phyloP scores from a whole-genome alignment of 306 rosid genomes.

The Amphicarpaea edgeworthii region DNA sequence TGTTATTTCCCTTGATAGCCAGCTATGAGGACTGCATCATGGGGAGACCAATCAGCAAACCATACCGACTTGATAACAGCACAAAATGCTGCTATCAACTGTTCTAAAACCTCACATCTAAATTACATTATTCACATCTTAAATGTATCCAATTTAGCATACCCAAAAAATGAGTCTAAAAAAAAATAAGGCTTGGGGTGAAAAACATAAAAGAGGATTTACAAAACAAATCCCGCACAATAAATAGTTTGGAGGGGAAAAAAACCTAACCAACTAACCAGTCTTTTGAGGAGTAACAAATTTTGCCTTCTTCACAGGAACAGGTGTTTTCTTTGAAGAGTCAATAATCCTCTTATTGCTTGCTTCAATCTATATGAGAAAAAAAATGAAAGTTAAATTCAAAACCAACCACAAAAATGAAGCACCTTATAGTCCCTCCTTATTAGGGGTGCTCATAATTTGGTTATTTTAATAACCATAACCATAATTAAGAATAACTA shows the following conservation, averaged over 20 bases:
- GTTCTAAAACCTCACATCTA: background rate
- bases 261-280: background rate
- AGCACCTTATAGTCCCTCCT: background rate
- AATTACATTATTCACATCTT: background rate
- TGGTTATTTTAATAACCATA: too few relatives aligned
- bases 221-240: background rate
- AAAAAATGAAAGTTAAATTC: background rate
- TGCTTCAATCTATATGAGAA: constrained; percentile 1
- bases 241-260: background rate
- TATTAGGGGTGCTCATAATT: too few relatives aligned
- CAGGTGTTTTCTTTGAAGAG: background rate
- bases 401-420: background rate
- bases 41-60: background rate
- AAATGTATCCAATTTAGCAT: background rate
- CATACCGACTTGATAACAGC: too few relatives aligned
- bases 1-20: background rate
- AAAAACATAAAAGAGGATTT: background rate
- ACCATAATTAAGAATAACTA: too few relatives aligned
- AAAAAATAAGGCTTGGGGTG: background rate
- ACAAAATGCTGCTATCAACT: background rate
- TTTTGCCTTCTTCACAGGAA: constrained; percentile 17
- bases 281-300: constrained; percentile 23
- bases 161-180: background rate
- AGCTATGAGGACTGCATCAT: background rate
- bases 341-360: constrained; percentile 7